Evolutionary conservation across 2,329 filamentous ascomycete species (phyloP).

Genomic region (Podosphaera leucotricha): DNA sequence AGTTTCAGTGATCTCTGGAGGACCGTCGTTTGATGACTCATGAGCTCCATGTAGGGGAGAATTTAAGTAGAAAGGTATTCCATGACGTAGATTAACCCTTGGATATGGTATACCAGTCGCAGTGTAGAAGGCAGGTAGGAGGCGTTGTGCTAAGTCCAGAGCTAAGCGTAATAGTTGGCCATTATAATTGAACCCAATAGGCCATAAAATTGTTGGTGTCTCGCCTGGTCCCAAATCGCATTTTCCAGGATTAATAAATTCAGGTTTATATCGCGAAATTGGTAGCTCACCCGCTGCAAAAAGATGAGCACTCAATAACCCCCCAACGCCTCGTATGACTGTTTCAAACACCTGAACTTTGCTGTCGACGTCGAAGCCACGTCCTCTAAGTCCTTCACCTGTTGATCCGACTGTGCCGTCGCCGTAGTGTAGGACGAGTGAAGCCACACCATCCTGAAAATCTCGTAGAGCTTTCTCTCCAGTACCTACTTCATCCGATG

Average conservation of each 20-base stretch:
- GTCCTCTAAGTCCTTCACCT: constrained; percentile 46
- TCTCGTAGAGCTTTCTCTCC: constrained; percentile 39
- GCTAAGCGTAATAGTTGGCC: constrained; percentile 81
- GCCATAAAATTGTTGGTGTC: constrained; percentile 40
- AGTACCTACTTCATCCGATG: constrained; percentile 27
- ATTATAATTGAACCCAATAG: constrained; percentile 58
- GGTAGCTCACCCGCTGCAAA: constrained; percentile 83
- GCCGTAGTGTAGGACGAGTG: constrained; percentile 63
- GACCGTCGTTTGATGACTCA: constrained; percentile 20
- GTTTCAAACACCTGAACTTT: constrained; percentile 99
- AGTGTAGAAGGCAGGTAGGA: constrained; percentile 83
- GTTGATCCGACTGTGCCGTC: constrained; percentile 49
- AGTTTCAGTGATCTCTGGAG: constrained; percentile 66
- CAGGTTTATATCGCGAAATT: constrained; percentile 51
- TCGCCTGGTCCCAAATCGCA: constrained; percentile 21
- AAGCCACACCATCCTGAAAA: constrained; percentile 60
- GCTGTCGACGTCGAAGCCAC: constrained; percentile 84
- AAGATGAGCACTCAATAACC: constrained; percentile 73
- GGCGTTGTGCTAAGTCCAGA: constrained; percentile 55
- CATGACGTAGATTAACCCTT: constrained; percentile 70
- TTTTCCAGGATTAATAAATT: constrained; percentile 6
- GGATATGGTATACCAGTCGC: constrained; percentile 84
- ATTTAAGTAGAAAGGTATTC: constrained; percentile 79
- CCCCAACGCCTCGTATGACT: constrained; percentile 79
- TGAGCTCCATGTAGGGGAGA: constrained; percentile 45